Conservation (phyloP, 1,284 basidiomycete genomes). For the Pisolithus thermaeus region DNA sequence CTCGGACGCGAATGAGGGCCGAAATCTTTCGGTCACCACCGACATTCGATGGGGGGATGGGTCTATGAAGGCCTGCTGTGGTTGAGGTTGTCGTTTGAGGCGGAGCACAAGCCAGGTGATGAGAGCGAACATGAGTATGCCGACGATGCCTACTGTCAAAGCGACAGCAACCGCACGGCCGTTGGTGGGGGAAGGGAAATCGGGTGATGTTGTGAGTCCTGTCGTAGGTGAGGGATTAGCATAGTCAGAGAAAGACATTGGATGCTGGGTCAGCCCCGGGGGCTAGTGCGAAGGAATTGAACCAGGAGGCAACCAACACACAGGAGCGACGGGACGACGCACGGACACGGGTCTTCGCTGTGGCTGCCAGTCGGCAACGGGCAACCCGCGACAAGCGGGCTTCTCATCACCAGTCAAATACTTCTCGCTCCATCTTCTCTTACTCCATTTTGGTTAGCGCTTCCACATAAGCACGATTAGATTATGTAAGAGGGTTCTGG, state of each 20-base stretch:
- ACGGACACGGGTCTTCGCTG: too few species aligned
- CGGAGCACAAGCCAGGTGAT: constrained; percentile 23
- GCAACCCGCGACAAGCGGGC: too few species aligned
- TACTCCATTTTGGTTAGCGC: too few species aligned
- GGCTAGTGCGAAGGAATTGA: too few species aligned
- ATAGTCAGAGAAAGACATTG: constrained; percentile 10
- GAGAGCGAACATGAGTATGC: constrained; percentile 19
- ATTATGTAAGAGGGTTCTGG: too few species aligned
- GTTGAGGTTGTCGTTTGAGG: constrained; percentile 14
- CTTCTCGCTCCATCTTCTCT: too few species aligned
- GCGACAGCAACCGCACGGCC: constrained; percentile 20
- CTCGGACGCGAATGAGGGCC: constrained; percentile 20
- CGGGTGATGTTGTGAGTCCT: constrained; percentile 1
- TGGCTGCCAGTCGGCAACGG: too few species aligned
- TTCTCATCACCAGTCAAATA: too few species aligned
- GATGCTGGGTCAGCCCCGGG: too few species aligned
- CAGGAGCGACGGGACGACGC: too few species aligned
- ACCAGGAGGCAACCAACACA: too few species aligned
- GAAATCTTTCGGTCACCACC: constrained; percentile 11
- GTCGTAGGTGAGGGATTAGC: constrained; percentile 7
- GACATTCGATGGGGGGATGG: constrained; percentile 6
- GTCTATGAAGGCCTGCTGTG: not conserved
- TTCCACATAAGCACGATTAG: too few species aligned
- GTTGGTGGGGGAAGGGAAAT: constrained; percentile 13
- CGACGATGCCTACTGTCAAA: constrained; percentile 22